Base-by-base conservation (phyloP, 2,329 filamentous ascomycete genomes). In the Geosmithia putterillii region DNA sequence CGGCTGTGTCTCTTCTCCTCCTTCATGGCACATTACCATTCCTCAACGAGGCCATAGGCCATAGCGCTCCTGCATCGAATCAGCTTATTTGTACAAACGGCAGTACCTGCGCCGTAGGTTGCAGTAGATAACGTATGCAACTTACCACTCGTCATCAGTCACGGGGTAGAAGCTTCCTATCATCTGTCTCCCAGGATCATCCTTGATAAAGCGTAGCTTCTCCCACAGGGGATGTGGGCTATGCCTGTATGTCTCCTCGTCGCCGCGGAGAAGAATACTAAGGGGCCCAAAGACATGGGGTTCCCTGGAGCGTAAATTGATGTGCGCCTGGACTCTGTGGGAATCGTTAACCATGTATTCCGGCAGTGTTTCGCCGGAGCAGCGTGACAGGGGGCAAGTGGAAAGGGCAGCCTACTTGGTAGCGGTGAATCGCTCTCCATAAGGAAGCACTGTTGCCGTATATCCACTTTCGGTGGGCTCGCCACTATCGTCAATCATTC, bases 161-260 rank as follows among this genome's bases (percentile, higher is more conserved):
- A 86, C 70, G 0, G 84, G 84, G 50, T 87, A 78, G 63, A 88
- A 89, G n/a, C 66, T 70, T 19, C 68, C 68, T 36, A 71, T 70
- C 57, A 66, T 57, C 54, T 87, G 84, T 42, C 84, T 70, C 17
- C 84, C 84, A 0, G 84, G 82, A 51, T 89, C 73, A 52, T 89
- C 83, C 48, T 76, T 79, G 49, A 87, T 66, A 58, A 88, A 89
- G 0, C 66, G 66, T 8, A 87, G 67, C 8, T 69, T 65, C n/a
- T n/a, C n/a, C 3, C 83, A 83, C n/a, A 18, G 2, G 9, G 40
- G 35, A 10, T 28, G 20, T 8, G n/a, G 12, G 2, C 23, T 38
- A 17, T 38, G 23, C 36, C 28, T 44, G n/a, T 38, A 39, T 15
- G 8, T 7, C 12, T 22, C 38, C 14, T 18, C 38, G 5, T 22